phyloP scores from a whole-genome alignment of 108 stramenopile genomes.

The Stephanodiscus minutulus region DNA sequence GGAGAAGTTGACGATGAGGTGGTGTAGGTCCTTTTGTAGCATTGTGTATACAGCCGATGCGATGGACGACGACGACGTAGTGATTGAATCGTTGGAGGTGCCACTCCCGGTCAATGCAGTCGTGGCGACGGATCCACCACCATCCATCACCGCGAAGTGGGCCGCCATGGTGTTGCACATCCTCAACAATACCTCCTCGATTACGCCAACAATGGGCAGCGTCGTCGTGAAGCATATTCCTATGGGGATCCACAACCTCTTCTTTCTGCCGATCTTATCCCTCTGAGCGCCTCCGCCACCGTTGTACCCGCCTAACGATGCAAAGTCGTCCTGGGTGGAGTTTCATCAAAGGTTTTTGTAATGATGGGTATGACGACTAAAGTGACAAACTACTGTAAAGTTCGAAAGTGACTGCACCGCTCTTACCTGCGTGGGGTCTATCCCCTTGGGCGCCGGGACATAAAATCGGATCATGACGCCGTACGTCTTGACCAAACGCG shows the following conservation, averaged over 20 bases:
- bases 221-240: slow-evolving; percentile 76
- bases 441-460: slow-evolving; percentile 78
- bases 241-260: slow-evolving; percentile 80
- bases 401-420: no score
- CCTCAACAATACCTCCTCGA: slow-evolving; percentile 80
- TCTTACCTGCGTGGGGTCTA: slow-evolving; percentile 79
- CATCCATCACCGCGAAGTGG: slow-evolving; percentile 24
- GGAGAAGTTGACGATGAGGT: slow-evolving; percentile 77
- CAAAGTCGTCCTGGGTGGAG: slow-evolving; percentile 85
- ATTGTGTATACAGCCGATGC: slow-evolving; percentile 39
- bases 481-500: slow-evolving; percentile 74
- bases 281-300: slow-evolving; percentile 14
- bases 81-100: slow-evolving; percentile 16
- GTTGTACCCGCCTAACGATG: slow-evolving; percentile 49
- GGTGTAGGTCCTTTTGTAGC: slow-evolving; percentile 61
- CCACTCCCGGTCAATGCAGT: neutral
- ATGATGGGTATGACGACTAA: no score
- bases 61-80: slow-evolving; percentile 11
- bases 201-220: slow-evolving; percentile 77
- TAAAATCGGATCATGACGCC: slow-evolving; percentile 84
- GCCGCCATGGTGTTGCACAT: slow-evolving; percentile 71
- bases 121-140: slow-evolving; percentile 10
- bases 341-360: no score
- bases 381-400: no score
- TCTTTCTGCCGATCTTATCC: slow-evolving; percentile 18